Conservation (phyloP, 306 rosid species). For the Purshia tridentata region DNA sequence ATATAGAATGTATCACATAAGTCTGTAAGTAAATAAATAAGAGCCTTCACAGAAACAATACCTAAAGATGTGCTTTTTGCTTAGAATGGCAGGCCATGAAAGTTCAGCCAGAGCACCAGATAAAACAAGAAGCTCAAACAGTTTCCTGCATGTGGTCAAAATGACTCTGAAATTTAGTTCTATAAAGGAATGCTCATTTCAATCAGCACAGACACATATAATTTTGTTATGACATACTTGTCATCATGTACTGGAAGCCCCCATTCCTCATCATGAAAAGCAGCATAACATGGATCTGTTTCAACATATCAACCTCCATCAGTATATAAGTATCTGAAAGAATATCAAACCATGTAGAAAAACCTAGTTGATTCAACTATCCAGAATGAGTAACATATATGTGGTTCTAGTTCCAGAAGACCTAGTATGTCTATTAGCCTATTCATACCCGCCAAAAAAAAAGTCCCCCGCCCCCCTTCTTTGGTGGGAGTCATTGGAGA, state of each 20-base stretch:
- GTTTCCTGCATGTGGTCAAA: conserved; percentile 52
- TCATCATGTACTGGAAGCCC: conserved; percentile 83
- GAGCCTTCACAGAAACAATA: conserved; percentile 27
- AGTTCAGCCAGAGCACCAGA: conserved; percentile 78
- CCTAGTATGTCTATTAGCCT: neutral
- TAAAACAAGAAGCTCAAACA: conserved; percentile 79
- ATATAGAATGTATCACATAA: conserved; percentile 11
- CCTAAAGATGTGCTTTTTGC: conserved; percentile 80
- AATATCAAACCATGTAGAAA: conserved; percentile 7
- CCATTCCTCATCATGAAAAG: conserved; percentile 88
- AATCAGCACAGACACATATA: conserved; percentile 22
- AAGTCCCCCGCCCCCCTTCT: neutral
- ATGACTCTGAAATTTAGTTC: conserved; percentile 11
- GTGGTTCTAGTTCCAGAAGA: conserved; percentile 4
- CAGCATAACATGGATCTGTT: conserved; percentile 60
- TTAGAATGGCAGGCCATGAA: conserved; percentile 76
- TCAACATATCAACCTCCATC: conserved; percentile 36
- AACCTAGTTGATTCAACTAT: neutral
- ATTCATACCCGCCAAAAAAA: neutral
- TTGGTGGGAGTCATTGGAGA: neutral
- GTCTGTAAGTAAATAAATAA: conserved; percentile 3
- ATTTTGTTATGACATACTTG: conserved; percentile 47
- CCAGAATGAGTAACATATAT: neutral
- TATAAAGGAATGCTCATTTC: neutral
- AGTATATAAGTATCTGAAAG: conserved; percentile 24